phyloP scores from a whole-genome alignment of 345 rosid genomes.

The Eucalyptus marginata region DNA sequence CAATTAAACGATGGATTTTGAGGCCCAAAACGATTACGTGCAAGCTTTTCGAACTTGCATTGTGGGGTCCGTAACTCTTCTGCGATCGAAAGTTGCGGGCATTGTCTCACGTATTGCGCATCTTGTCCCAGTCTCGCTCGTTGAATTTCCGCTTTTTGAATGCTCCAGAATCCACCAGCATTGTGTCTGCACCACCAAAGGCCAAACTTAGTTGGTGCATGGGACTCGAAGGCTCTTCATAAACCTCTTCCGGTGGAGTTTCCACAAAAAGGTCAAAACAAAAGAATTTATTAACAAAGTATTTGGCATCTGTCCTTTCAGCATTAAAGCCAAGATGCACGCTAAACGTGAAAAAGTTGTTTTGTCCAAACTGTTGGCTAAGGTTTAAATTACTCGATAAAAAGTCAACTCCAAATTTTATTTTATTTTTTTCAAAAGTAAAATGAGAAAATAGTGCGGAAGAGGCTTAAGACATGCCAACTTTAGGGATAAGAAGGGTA shows the following conservation, averaged over 20 bases:
- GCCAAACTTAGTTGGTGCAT: not conserved
- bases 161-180: not conserved
- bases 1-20: no score
- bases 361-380: not conserved
- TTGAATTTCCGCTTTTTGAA: no score
- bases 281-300: not conserved
- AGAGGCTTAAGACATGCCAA: not conserved
- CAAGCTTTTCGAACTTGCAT: no score
- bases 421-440: not conserved
- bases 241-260: not conserved
- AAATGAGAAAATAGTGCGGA: not conserved
- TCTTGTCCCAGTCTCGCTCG: no score
- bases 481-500: no score
- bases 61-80: no score
- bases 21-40: no score
- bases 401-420: not conserved
- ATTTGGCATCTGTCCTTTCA: not conserved
- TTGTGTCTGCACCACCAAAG: not conserved
- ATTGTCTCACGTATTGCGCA: no score
- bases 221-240: not conserved
- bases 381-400: not conserved
- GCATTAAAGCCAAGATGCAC: not conserved
- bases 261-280: not conserved
- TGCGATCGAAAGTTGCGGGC: not conserved
- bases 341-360: not conserved